Base-by-base conservation (phyloP, 306 rosid genomes). In the Luffa aegyptiaca region DNA sequence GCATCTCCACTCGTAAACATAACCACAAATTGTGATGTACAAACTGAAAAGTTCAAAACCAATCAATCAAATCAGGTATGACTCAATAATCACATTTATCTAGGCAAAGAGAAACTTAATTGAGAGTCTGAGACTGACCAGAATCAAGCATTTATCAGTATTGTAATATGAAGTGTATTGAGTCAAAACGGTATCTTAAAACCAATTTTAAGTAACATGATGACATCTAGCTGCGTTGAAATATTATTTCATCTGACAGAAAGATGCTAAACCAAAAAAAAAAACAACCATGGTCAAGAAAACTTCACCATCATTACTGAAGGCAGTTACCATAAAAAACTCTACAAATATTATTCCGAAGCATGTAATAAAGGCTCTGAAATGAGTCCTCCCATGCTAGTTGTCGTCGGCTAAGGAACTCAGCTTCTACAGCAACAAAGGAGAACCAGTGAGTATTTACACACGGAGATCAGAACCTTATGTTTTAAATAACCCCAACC, bases 381-480 rank as follows among this genome's bases (percentile, higher is more conserved):
- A 96, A 93, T 79, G 99, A 90, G 57, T 93, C 94, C 83, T 90
- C 98, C 99, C 99, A 96, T 10, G 88, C 86, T 45, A 72, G 74
- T 66, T 88, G 98, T 11, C 99, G 92, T 65, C 84, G 88, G 78
- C 86, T 87, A 69, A 93, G 83, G 82, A 96, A 93, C 53, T 96
- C 96, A 87, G 83, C 65, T 80, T 95, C 99, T 82, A 77, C 93
- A 85, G 83, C 84, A 87, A 42, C 79, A 65, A 52, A 21, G 73
- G 74, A 79, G 13, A 13, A 41, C 45, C 64, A 11, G 33, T 68
- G 9, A 82, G 78, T 59, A 85, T 72, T 13, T 26, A 31, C 77
- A 71, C 41, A 52, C 3, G 52, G 9, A 49, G 8, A 75, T 51
- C 48, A 35, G 8, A 52, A 52, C 16, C 35, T 48, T 49, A 75